Evolutionary conservation across 1,284 basidiomycete genomes (phyloP).

Genomic region (Cutaneotrichosporon mucoides): DNA sequence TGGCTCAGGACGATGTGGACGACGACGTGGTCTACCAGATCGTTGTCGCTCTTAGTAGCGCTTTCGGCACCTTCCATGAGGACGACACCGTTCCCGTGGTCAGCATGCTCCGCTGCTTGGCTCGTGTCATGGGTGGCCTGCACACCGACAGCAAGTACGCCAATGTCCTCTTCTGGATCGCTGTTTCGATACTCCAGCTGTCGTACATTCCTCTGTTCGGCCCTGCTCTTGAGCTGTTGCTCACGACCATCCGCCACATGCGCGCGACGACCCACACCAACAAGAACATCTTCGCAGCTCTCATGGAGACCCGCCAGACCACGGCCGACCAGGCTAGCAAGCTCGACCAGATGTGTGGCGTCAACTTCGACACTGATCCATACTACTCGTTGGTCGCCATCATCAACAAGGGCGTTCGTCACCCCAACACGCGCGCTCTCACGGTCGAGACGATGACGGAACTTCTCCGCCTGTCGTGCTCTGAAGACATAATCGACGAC

Average conservation of each 20-base stretch:
- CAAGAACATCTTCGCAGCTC: constrained; percentile 51
- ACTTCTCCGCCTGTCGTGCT: constrained; percentile 56
- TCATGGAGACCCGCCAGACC: constrained; percentile 63
- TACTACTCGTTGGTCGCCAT: constrained; percentile 75
- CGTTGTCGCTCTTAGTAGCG: constrained; percentile 53
- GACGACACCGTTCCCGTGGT: constrained; percentile 56
- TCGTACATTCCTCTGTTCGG: constrained; percentile 68
- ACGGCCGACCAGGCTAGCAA: constrained; percentile 67
- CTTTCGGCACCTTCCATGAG: constrained; percentile 44
- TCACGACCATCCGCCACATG: constrained; percentile 50
- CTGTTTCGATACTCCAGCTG: constrained; percentile 72
- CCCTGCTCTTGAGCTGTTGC: constrained; percentile 65
- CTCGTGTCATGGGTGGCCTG: constrained; percentile 68
- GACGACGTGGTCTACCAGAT: constrained; percentile 49
- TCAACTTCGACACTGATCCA: constrained; percentile 74
- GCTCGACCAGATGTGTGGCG: constrained; percentile 65
- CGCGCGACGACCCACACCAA: constrained; percentile 53
- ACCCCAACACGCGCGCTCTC: constrained; percentile 57
- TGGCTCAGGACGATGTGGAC: constrained; percentile 69
- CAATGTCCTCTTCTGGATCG: constrained; percentile 75
- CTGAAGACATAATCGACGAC: constrained; percentile 30
- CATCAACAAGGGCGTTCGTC: constrained; percentile 79
- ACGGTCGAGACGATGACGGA: constrained; percentile 33
- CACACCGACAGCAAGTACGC: constrained; percentile 67
- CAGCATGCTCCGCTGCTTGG: constrained; percentile 80